Evolutionary conservation across 305 asterid species (phyloP).

Genomic region (Fraxinus floribunda): DNA sequence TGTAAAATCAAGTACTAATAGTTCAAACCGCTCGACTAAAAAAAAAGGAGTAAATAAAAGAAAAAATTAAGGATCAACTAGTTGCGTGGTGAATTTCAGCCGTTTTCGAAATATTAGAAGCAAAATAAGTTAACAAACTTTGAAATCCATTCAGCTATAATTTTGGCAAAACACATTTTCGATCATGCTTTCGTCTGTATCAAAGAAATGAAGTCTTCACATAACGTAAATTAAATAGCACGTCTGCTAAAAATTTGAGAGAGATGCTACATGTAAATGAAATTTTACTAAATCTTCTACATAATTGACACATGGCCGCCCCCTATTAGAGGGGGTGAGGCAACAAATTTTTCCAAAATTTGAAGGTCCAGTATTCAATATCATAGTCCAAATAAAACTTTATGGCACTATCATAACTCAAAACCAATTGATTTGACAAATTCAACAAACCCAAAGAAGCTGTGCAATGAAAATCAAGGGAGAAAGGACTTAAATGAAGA

Average conservation of each 20-base stretch:
- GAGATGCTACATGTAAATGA: no score
- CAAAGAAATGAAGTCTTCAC: not conserved
- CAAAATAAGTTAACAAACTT: not conserved
- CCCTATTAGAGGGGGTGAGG: no score
- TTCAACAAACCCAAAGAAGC: not conserved
- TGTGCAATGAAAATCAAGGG: not conserved
- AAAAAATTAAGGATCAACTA: not conserved
- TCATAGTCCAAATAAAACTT: not conserved
- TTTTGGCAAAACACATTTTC: not conserved
- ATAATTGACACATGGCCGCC: no score
- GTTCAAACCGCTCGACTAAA: not conserved
- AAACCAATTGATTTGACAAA: not conserved
- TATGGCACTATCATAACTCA: not conserved
- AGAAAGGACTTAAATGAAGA: not conserved
- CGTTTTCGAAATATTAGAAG: not conserved
- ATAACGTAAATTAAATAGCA: not conserved
- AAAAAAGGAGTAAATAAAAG: not conserved
- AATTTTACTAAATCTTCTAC: no score
- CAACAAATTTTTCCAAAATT: not conserved
- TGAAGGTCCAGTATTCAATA: not conserved
- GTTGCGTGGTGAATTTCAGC: not conserved
- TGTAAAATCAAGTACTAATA: not conserved
- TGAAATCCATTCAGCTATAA: not conserved
- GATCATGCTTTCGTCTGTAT: not conserved
- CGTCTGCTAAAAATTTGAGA: not conserved